Evolutionary conservation across 2,329 filamentous ascomycete species (phyloP), one percentile per base, ranked within the genome.

Genomic region (Dactylonectria macrodidyma): DNA sequence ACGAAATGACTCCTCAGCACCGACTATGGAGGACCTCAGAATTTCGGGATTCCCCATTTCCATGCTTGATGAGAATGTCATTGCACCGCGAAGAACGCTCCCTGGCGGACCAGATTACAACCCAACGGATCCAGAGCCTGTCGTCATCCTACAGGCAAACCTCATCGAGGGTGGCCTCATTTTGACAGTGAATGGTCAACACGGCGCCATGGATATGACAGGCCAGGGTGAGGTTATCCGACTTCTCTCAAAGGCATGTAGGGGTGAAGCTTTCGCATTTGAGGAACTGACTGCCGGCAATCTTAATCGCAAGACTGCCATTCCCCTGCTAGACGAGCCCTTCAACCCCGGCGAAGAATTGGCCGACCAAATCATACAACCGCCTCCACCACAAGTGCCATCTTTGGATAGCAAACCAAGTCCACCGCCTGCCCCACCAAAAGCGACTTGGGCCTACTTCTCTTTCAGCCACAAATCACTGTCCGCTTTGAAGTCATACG

Each of bases 121-220:
- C 1, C 65, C 73, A 0, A 48, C 75, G 22, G 72, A 76, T 59
- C 48, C 70, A 2, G 59, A 68, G 5, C 82, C 82, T 3, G 86
- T 88, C 0, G 75, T 89, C 48, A 67, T 84, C 0, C 66, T 87
- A 2, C 87, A 88, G 69, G 80, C 81, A 2, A 88, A 81, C 55
- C 83, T 87, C 60, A 82, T 89, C 44, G 59, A 69, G 1, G 85
- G 83, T 3, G 87, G 87, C 0, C 70, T 90, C 0, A 67, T 90
- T 1, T 78, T 90, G 9, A 86, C 83, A 3, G 78, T 88, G 26
- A 80, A 81, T 33, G 81, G 79, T 8, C 82, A 87, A 26, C 88
- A 90, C 69, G 80, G 81, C 6, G 75, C 79, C 1, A 85, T 88
- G 81, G 88, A 90, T 62, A 84, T 86, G 77, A 81, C 80, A 1